phyloP scores from a whole-genome alignment of 768 basidiomycete species.

The Cystobasidium onofrii region DNA sequence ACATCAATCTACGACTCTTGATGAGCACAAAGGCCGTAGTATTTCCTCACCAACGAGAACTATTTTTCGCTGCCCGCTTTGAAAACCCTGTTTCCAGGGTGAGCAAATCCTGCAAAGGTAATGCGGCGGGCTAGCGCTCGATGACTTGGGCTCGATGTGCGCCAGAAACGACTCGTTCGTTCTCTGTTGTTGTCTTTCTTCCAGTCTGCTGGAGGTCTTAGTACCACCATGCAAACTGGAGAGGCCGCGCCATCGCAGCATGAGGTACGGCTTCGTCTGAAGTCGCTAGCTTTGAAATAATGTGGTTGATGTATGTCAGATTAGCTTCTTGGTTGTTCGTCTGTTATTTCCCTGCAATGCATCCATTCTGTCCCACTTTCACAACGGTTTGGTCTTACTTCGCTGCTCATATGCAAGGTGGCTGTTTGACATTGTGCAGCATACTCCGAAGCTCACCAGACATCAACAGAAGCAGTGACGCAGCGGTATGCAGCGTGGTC shows the following conservation, averaged over 20 bases:
- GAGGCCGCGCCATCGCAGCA: conserved; percentile 28
- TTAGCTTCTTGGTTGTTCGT: too few species aligned
- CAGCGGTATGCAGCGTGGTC: too few species aligned
- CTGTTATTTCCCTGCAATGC: neutral
- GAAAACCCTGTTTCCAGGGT: neutral
- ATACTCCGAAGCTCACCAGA: too few species aligned
- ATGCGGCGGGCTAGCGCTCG: conserved; percentile 10
- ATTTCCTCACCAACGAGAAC: conserved; percentile 32
- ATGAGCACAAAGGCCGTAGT: conserved; percentile 9
- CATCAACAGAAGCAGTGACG: too few species aligned
- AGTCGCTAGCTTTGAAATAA: conserved; percentile 3
- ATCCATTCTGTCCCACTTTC: neutral
- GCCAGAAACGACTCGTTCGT: conserved; percentile 19
- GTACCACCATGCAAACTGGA: neutral
- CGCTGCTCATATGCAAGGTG: too few species aligned
- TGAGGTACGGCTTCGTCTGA: conserved; percentile 27
- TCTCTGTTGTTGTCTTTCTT: conserved; percentile 11
- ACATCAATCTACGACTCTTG: conserved; percentile 28
- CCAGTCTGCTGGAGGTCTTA: neutral
- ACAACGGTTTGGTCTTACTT: too few species aligned
- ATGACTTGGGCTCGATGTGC: conserved; percentile 32
- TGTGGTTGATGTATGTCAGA: neutral
- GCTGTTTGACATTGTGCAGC: too few species aligned
- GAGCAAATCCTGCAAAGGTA: conserved; percentile 2
- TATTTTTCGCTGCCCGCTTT: conserved; percentile 1